Evolutionary conservation across 2,329 filamentous ascomycete genomes (phyloP), one percentile per base, ranked within the genome.

Genomic region (Pyrenophora tritici-repentis): DNA sequence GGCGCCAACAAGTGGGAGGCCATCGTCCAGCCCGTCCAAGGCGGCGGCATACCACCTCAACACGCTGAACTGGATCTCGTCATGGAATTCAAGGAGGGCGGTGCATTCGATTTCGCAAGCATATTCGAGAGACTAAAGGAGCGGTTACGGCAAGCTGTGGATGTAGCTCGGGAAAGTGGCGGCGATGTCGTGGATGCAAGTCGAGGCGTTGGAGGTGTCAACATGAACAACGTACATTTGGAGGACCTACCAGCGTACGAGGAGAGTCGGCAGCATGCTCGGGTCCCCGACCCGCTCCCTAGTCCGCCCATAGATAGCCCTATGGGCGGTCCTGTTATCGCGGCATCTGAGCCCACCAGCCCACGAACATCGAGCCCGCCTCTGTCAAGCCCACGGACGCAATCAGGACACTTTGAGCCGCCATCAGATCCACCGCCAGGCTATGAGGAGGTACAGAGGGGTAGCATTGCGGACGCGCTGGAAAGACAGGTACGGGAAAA

Each of bases 191-290:
- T 76, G 58, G 71, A 42, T 66, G 39, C 75, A 68, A 38, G 67
- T 62, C 16, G 77, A 76, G 17, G 75, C 75, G 4, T 78, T 34
- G 72, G 72, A 17, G 78, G 74, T n/a, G 76, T 85, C 22, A 79
- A 86, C 58, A 73, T 86, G 51, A 75, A 86, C 24, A 82, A 83
- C 43, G 84, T 94, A 36, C 86, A 94, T 67, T 79, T 95, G 47
- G 93, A 97, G 59, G 89, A 95, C 58, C 77, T 97, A 44, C 94
- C 93, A 7, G 89, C 89, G 20, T 97, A 97, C 70, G 89, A 93
- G 68, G 86, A 86, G 24, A 78, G 78, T 7, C 71, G 75, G 56
- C 72, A 71, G 74, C 57, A 75, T 73, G 50, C 45, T 9, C 54
- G 64, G 38, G 58, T 69, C 12, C 47, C 60, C 10, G 70, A 79